Evolutionary conservation across 345 rosid genomes (phyloP), one percentile per base, ranked within the genome.

Genomic region (Eucalyptus pauciflora): DNA sequence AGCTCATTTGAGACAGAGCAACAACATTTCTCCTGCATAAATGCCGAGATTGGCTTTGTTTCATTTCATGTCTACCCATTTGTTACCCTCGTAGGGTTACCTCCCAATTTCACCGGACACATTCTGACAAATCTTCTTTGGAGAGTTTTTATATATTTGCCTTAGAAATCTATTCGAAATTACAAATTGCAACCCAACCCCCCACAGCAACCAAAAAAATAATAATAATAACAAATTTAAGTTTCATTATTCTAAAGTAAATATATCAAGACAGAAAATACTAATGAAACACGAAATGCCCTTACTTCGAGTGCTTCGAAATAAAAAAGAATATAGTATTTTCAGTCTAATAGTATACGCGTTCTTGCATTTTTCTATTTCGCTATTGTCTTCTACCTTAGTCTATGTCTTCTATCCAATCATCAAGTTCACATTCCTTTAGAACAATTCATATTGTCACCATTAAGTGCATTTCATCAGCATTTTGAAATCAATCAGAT

Each of bases 121-220:
- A 62, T 62, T 62, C 33, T 29, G 41, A 41, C 41, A 41, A 41
- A 41, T 41, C 41, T 41, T 41, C 41, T 41, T 41, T 41, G 69
- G 69, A 62, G 8, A 29, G 29, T 13, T 62, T 29, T 31, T 62
- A 12, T 13, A 13, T 27, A 27, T 62, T 62, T 62, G 15, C 11
- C 11, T 25, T 25, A 58, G 67, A 58, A 22, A 22, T 7, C 11
- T 56, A 56, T 56, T 22, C 27, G 60, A 56, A 22, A 8, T 22
- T 56, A 56, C 60, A 64, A 64, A 56, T n/a, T 64, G 76, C 76
- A n/a, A n/a, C 71, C 62, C 62, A 56, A 2, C 62, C 29, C 62
- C 0, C 62, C 3, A 56, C 5, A 10, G 4, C 13, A 22, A 22
- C 62, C 6, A 9, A 22, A 2, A 4, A 49, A 56, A 16, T 0